These are phyloP conservation scores for Tardiomyces depauwii DNA, from an alignment of 1,139 yeast species.

Conservation along the genomic window DNA sequence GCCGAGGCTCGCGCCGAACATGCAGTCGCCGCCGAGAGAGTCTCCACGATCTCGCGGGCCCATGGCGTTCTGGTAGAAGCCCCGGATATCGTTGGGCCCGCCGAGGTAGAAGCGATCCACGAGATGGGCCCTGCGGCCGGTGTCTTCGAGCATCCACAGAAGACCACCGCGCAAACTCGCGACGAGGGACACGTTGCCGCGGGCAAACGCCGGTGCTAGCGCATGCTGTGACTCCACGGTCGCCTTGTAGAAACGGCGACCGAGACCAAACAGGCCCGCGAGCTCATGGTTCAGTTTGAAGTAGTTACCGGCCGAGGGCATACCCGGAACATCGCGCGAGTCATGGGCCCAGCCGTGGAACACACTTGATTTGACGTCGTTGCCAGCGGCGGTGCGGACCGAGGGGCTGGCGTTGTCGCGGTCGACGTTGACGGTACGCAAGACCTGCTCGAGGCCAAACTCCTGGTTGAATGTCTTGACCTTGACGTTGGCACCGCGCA, in stretches of 20 bases:
- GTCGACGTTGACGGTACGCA: constrained; percentile 47
- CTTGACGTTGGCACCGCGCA: constrained; percentile 49
- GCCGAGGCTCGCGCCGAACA: constrained; percentile 60
- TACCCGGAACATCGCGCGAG: constrained; percentile 20
- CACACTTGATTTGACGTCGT: constrained; percentile 25
- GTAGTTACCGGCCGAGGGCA: constrained; percentile 40
- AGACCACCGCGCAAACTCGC: constrained; percentile 8
- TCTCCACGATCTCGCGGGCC: constrained; percentile 64
- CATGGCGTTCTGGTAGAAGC: constrained; percentile 64
- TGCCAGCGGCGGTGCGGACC: constrained; percentile 28
- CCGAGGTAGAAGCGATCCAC: constrained; percentile 53
- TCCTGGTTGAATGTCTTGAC: constrained; percentile 26
- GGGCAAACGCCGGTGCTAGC: constrained; percentile 3
- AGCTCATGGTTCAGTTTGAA: constrained; percentile 48
- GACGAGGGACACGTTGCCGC: constrained; percentile 7
- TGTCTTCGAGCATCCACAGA: constrained; percentile 5
- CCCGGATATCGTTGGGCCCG: constrained; percentile 76
- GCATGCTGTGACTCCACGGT: constrained; percentile 22
- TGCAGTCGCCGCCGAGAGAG: constrained; percentile 70
- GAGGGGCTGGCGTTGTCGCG: constrained; percentile 19
- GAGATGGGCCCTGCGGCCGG: constrained; percentile 13
- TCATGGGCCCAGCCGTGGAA: constrained; percentile 22
- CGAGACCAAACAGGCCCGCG: constrained; percentile 31
- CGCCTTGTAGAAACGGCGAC: constrained; percentile 25
- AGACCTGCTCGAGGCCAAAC: constrained; percentile 49